Evolutionary conservation across 2,329 filamentous ascomycete genomes (phyloP), one percentile per base, ranked within the genome.

Genomic region (Xylariales sp.): DNA sequence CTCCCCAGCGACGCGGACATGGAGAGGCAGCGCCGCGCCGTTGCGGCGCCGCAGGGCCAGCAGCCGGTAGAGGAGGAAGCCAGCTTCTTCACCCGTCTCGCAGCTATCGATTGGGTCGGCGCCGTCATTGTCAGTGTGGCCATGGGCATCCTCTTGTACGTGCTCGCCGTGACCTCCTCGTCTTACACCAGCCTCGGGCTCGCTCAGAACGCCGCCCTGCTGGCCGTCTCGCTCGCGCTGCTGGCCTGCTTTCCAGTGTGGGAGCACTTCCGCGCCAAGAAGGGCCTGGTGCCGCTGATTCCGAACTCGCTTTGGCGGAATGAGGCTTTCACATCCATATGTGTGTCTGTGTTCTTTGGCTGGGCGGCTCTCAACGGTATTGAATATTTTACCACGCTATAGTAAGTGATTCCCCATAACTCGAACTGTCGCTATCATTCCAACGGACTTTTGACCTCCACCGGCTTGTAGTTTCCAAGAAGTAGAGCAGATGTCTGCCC

Each of bases 231-330:
- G 2, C 37, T 69, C 4, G 52, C 55, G 15, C 49, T 66, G 21
- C 57, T 75, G 4, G 63, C 65, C 0, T 49, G 54, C 0, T 76
- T 78, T 47, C 59, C 67, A 5, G 46, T 62, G 11, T 77, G 74
- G 69, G 46, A 49, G 42, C 24, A 40, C 16, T 25, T 16, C 7
- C 42, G 42, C 13, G 34, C 21, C 8, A 43, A 35, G n/a, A 37
- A 37, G 8, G 28, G 28, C 8, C 42, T 41, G 13, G 42, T 71
- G 14, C 69, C 71, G 4, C 49, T 77, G 4, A 77, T 81, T 19
- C 75, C 76, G 0, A 79, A 79, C 48, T 67, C 65, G 0, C 54
- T 80, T 0, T 80, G 76, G 76, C 63, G 56, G n/a, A 76, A 78
- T 25, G 54, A 55, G 0, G 56, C 66, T 10, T 80, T 79, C 48